Percentiles rank a stretch among this genome's conserved stretches.
Evolutionary conservation across 148 eudicot genomes (phyloP).

Genomic region (Drosera capensis): DNA sequence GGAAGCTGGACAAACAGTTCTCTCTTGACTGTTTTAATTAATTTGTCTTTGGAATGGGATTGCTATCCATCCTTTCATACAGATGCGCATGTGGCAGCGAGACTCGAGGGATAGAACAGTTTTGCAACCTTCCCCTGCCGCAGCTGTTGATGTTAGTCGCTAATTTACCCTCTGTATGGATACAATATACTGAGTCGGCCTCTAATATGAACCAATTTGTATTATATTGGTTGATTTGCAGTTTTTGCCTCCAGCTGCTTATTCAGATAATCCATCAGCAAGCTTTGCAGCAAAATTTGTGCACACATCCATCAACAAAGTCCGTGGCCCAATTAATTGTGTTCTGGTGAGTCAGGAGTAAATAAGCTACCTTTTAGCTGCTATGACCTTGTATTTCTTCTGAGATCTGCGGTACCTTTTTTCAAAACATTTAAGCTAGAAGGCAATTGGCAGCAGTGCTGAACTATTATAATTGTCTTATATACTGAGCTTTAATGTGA

Average conservation of each 20-base stretch:
- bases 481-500: no score
- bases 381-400: not conserved
- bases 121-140: constrained; percentile 87
- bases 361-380: not conserved
- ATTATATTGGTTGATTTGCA: constrained; percentile 30
- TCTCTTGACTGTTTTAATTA: not conserved
- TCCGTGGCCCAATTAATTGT: constrained; percentile 86
- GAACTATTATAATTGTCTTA: no score
- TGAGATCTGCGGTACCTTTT: not conserved
- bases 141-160: constrained; percentile 77
- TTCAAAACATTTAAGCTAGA: no score
- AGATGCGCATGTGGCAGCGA: constrained; percentile 84
- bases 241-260: constrained; percentile 88
- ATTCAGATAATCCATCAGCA: constrained; percentile 89
- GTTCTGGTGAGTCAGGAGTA: constrained; percentile 59
- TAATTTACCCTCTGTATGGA: not conserved
- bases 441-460: no score
- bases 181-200: not conserved
- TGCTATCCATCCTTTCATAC: constrained; percentile 9
- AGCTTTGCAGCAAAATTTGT: constrained; percentile 93
- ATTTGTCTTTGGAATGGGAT: no score
- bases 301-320: constrained; percentile 88
- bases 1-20: not conserved
- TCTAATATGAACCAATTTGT: not conserved
- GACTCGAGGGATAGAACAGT: constrained; percentile 71